These are phyloP conservation scores for Hebeloma cylindrosporum DNA, from an alignment of 768 basidiomycete genomes.

Conservation along the genomic window DNA sequence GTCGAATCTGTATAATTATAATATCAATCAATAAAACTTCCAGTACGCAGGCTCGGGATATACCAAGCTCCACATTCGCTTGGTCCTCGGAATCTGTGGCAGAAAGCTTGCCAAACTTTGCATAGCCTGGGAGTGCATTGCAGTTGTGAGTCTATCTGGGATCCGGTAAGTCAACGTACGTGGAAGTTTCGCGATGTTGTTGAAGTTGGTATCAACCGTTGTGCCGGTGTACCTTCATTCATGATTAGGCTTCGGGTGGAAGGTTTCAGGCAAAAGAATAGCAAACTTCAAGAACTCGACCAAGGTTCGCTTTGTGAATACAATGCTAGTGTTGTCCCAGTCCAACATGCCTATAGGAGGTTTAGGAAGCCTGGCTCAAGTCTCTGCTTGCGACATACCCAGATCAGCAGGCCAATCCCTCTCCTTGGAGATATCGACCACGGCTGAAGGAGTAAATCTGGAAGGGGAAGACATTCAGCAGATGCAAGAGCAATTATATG, in stretches of 20 bases:
- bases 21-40: no score
- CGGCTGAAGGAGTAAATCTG: slow-evolving; percentile 59
- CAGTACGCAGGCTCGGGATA: no score
- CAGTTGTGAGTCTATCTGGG: not conserved
- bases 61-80: slow-evolving; percentile 14
- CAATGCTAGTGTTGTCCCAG: slow-evolving; percentile 74
- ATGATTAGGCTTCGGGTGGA: slow-evolving; percentile 5
- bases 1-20: slow-evolving; percentile 2
- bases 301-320: slow-evolving; percentile 76
- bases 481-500: not conserved
- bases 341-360: slow-evolving; percentile 66
- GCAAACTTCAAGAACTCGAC: slow-evolving; percentile 77
- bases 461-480: slow-evolving; percentile 6
- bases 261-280: not conserved
- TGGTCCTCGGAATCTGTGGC: no score
- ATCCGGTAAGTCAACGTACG: slow-evolving; percentile 41
- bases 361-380: not conserved
- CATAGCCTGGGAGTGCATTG: slow-evolving; percentile 52
- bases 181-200: slow-evolving; percentile 73
- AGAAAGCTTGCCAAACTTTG: slow-evolving; percentile 63
- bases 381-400: slow-evolving; percentile 36
- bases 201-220: slow-evolving; percentile 75
- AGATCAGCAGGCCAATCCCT: slow-evolving; percentile 70
- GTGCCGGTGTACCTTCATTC: slow-evolving; percentile 62
- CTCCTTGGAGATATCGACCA: slow-evolving; percentile 64